Evolutionary conservation across 257 asterid species (phyloP).

Genomic region (Perilla frutescens): DNA sequence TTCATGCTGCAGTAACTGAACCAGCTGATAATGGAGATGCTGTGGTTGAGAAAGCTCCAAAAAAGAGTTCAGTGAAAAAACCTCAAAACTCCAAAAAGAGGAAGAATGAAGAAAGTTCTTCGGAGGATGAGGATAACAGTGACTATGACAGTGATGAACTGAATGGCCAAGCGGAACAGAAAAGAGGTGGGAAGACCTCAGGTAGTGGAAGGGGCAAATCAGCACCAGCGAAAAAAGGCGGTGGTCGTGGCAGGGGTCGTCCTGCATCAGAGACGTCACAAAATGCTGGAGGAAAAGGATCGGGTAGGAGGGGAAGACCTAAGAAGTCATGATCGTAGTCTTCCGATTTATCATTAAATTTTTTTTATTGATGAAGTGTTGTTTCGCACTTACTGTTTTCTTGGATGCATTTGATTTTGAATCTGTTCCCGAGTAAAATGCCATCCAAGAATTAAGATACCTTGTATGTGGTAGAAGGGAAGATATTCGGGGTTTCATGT

Average conservation of each 20-base stretch:
- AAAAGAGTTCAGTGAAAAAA: conserved; percentile 46
- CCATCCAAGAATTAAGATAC: conserved; percentile 31
- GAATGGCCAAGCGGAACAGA: conserved; percentile 52
- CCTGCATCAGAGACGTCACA: conserved; percentile 49
- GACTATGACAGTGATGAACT: conserved; percentile 50
- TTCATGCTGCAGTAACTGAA: conserved; percentile 50
- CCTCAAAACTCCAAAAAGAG: conserved; percentile 63
- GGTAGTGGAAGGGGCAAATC: conserved; percentile 62
- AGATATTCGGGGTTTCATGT: conserved; percentile 33
- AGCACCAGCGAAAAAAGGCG: conserved; percentile 47
- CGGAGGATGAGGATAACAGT: conserved; percentile 61
- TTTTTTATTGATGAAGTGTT: conserved; percentile 29
- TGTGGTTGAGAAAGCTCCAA: conserved; percentile 45
- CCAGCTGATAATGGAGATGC: conserved; percentile 43
- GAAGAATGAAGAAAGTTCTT: conserved; percentile 61
- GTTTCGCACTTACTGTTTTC: conserved; percentile 28
- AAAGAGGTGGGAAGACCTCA: conserved; percentile 45
- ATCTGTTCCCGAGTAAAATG: conserved; percentile 32
- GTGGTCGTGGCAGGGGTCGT: conserved; percentile 72
- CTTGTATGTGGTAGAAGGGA: conserved; percentile 37
- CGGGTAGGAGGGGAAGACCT: conserved; percentile 83
- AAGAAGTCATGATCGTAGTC: conserved; percentile 47
- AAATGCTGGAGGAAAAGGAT: conserved; percentile 39
- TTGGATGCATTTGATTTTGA: conserved; percentile 41
- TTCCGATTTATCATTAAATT: conserved; percentile 15